Evolutionary conservation across 2,329 filamentous ascomycete species (phyloP), one percentile per base, ranked within the genome.

Genomic region (Aspergillus novoparasiticus): DNA sequence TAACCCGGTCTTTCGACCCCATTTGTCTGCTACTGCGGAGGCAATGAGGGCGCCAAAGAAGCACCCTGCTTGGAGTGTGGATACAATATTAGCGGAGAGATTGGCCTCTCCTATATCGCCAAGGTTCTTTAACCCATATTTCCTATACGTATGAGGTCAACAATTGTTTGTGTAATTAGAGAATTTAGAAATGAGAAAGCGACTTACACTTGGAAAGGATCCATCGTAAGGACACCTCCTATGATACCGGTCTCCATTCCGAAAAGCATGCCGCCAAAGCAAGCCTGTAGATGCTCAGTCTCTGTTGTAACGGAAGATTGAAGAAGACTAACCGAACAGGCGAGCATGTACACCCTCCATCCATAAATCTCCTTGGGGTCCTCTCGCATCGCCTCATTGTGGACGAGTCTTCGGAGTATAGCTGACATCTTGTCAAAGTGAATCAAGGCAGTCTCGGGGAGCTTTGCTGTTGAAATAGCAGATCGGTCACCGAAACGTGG

Each of bases 281-380:
- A 91, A 46, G 87, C 82, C 78, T 79, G 54, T 36, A 39, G 21
- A 48, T 41, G 12, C 26, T 71, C 57, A 66, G 59, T 32, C 32
- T 26, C 36, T 34, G 16, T 12, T 19, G 32, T 41, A 14, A 32
- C 60, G 66, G 59, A 53, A 32, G 30, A 30, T 87, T 86, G 68
- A 89, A 14, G n/a, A 43, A 30, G 30, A 71, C 79, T 64, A 59
- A 81, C 84, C 66, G 87, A 87, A 72, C 83, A 87, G 56, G 87
- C 87, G 68, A 90, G 81, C 61, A 83, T 83, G 66, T 89, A 86
- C 32, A 89, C 87, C 61, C 88, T 84, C 88, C 88, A 91, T 71
- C 88, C 87, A 77, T 90, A 91, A 63, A 91, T 87, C 73, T 90
- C 85, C 23, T 83, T 81, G 21, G 89, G 89, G 72, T 91, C 89